Evolutionary conservation across 2,329 filamentous ascomycete species (phyloP), one percentile per base, ranked within the genome.

Genomic region (Cytospora schulzeri): DNA sequence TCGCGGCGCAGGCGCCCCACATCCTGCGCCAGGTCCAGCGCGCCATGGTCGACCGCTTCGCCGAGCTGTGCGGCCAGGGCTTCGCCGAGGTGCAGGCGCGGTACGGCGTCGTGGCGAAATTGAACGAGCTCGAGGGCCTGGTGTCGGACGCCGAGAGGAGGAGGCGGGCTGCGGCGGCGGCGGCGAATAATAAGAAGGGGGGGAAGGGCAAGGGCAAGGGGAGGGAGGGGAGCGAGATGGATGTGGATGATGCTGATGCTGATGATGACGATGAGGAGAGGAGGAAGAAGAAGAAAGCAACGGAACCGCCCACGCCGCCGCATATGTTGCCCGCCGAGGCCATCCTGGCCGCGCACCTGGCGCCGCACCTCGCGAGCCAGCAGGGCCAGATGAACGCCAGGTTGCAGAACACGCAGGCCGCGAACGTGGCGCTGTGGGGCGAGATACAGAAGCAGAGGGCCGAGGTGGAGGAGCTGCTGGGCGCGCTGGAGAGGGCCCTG

Each of bases 91-190:
- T 88, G 63, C 72, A 87, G 65, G 70, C 76, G 22, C 76, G 78
- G 65, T 76, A 85, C 65, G 76, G 80, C 53, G 85, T 88, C 15
- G 80, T 89, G 2, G 76, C 77, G 48, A 81, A 81, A 66, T 78
- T 89, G 12, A 89, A 89, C 72, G 81, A 84, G 72, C 79, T 88
- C 8, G 86, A 89, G 70, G 75, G 69, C 29, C 77, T 89, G 17
- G 79, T 86, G 57, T 76, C 74, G 63, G 83, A 85, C 60, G 86
- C 86, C 6, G 76, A 74, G 57, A 68, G 69, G 60, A 73, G 80
- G 57, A 62, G 62, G 38, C 57, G 62, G 35, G 48, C 50, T 9
- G 55, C 63, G 9, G 48, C 57, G 19, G 41, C n/a, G 41, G 45
- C 45, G 1, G 45, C 63, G 62, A 60, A 56, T 31, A 68, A 62